Conservation (phyloP, 179 eudicot genomes). For the Sideroxylon spinosum region DNA sequence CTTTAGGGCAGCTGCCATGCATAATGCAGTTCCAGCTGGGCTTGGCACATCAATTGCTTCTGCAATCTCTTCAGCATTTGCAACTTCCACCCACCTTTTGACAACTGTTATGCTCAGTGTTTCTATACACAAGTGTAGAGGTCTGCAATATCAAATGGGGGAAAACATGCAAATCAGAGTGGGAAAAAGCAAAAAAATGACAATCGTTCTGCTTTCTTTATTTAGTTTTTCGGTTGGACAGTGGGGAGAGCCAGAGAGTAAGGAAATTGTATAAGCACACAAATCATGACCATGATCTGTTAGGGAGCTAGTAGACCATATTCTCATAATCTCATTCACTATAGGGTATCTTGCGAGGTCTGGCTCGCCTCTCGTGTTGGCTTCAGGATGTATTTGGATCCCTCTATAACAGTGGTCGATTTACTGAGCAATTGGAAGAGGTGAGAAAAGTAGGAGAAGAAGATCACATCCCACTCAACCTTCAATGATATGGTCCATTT, state of each 20-base stretch:
- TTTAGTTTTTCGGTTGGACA: neutral
- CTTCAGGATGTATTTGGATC: neutral
- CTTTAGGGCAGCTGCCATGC: conserved; percentile 88
- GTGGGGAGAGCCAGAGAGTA: neutral
- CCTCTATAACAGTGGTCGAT: neutral
- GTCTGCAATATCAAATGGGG: conserved; percentile 40
- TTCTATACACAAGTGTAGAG: conserved; percentile 72
- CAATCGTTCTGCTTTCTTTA: neutral
- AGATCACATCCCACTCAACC: conserved; percentile 4
- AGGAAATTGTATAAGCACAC: neutral
- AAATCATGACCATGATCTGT: conserved; percentile 7
- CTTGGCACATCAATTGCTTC: conserved; percentile 71
- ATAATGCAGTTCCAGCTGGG: conserved; percentile 75
- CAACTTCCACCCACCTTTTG: conserved; percentile 83
- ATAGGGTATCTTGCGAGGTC: neutral
- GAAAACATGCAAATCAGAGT: neutral
- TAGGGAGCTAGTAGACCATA: neutral
- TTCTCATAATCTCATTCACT: neutral
- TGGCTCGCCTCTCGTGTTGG: neutral
- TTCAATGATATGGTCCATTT: neutral
- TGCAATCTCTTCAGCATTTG: conserved; percentile 59
- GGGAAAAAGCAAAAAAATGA: neutral
- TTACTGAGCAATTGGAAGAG: neutral
- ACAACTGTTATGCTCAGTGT: conserved; percentile 78
- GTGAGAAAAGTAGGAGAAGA: neutral